Evolutionary conservation across 228 moss, liverwort and hornwort genomes (phyloP).

Genomic region (Sphagnum magellanicum): DNA sequence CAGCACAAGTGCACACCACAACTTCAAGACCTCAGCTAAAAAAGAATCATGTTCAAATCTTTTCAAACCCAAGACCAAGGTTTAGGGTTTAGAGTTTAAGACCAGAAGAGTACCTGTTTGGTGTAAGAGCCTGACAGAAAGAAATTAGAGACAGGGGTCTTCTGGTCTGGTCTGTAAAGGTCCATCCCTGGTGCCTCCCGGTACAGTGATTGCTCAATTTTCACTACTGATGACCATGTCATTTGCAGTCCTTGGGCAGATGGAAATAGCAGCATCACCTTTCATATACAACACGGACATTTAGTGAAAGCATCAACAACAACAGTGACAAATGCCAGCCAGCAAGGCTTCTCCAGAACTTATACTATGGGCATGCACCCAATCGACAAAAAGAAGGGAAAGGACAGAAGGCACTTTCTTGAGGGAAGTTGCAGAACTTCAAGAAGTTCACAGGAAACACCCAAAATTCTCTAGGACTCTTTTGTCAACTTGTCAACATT

Average conservation of each 20-base stretch:
- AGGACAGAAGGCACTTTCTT: too few relatives aligned
- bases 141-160: conserved; percentile 82
- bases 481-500: too few relatives aligned
- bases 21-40: neutral
- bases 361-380: too few relatives aligned
- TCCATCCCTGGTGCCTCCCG: conserved; percentile 97
- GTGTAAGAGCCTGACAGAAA: conserved; percentile 93
- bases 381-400: too few relatives aligned
- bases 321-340: too few relatives aligned
- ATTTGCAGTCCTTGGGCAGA: conserved; percentile 68
- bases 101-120: conserved; percentile 55
- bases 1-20: neutral
- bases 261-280: conserved; percentile 78
- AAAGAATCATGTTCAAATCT: neutral
- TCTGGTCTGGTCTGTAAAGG: conserved; percentile 77
- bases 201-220: conserved; percentile 78
- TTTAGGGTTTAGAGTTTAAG: neutral
- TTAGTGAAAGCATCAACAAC: too few relatives aligned
- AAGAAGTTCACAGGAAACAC: too few relatives aligned
- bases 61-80: too few relatives aligned
- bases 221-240: conserved; percentile 97
- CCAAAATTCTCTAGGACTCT: too few relatives aligned
- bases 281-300: neutral
- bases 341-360: too few relatives aligned
- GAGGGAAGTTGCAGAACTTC: neutral